Base-by-base conservation (phyloP, 2,329 filamentous ascomycete genomes). In the Scytalidium lignicola region DNA sequence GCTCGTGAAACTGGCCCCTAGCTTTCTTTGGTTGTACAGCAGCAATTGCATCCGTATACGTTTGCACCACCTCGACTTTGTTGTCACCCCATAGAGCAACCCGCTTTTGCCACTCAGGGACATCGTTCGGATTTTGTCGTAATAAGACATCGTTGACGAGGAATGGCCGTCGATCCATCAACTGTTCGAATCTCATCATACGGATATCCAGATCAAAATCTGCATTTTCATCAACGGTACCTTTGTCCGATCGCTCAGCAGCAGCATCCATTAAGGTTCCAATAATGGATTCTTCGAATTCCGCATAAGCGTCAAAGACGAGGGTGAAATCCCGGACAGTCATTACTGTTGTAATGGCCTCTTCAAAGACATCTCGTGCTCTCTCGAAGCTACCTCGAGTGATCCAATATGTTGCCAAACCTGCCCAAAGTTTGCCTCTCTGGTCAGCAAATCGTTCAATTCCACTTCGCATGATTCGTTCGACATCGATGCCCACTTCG, bases 281-380 rank as follows among this genome's bases (percentile, higher is more conserved):
- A 55, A 97, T 96, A 58, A 97, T 86, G 0, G 91, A 92, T 70
- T 99, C 95, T 67, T 99, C 93, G 54, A 96, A 96, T 68, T 99
- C 93, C 26, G 88, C 85, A 63, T 97, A 99, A 0, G 91, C 88
- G 67, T 99, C 93, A 60, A 99, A 99, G 42, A 97, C 86, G 48
- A 97, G 80, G 1, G 91, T 95, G 64, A 99, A 99, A 70, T 99
- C 93, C 49, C 93, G 85, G 41, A 99, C 91, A 2, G 93, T 99
- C 92, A 97, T 97, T 55, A 96, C 95, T 1, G 92, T 97, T 10
- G 90, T 96, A 57, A 97, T 89, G 41, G 89, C 95, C 68, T 97
- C 91, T 69, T 99, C 93, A 57, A 96, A 97, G 3, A 95, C 78
- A 66, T 99, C 93, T 56, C 95, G 78, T 13, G 93, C 91, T 53